A percentile compares a stretch with the other conserved stretches of the same genome.
Conservation (phyloP, 768 basidiomycete species). For the Hericium rajendrae region DNA sequence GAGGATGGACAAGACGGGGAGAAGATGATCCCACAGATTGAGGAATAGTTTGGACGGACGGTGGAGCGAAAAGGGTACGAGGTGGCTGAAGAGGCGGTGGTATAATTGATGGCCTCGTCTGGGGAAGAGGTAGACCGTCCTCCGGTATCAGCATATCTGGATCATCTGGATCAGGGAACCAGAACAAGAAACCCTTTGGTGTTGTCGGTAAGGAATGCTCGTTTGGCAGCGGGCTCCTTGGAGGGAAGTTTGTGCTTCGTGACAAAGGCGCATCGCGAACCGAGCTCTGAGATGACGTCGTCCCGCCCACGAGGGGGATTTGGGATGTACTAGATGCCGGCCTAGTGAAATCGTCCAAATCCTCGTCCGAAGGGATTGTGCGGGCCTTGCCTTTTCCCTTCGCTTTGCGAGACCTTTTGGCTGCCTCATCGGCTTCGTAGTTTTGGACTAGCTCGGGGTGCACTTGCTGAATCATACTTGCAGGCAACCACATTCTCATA, state of each 20-base stretch:
- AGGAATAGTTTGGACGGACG: background rate
- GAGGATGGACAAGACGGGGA: background rate
- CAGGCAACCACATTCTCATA: conserved; percentile 71
- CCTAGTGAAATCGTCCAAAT: background rate
- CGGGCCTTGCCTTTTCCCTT: background rate
- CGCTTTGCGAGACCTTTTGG: conserved; percentile 25
- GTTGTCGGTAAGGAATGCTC: background rate
- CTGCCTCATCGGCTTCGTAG: conserved; percentile 41
- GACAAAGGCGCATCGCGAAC: background rate
- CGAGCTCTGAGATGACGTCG: background rate
- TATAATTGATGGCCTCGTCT: background rate
- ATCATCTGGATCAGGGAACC: background rate
- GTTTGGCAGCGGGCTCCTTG: too few species aligned
- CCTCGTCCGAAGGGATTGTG: background rate
- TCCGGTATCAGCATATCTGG: background rate
- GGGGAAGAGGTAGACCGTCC: background rate
- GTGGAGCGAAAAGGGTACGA: background rate
- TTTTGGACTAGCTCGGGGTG: conserved; percentile 54
- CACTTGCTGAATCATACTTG: conserved; percentile 61
- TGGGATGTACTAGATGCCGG: background rate
- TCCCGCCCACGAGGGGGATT: background rate
- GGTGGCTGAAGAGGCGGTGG: background rate
- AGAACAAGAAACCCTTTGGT: background rate
- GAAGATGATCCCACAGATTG: background rate
- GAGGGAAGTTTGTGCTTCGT: background rate